phyloP scores from a whole-genome alignment of 176 grass and related monocot genomes.

The Avena eriantha region DNA sequence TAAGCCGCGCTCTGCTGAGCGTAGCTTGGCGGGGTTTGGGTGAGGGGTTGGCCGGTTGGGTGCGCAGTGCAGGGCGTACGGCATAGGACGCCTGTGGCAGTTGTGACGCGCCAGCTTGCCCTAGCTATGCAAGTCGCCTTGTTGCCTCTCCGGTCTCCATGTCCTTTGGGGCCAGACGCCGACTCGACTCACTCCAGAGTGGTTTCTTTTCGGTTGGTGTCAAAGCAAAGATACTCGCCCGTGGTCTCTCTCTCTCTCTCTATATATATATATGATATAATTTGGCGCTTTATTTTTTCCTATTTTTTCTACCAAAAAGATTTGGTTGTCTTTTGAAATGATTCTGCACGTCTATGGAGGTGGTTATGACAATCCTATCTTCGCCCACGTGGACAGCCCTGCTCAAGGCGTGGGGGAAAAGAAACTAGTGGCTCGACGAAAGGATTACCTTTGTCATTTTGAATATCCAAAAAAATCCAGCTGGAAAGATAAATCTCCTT shows the following conservation, averaged over 20 bases:
- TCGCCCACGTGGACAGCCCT: neutral
- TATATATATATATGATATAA: too few relatives aligned
- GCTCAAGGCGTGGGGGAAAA: too few relatives aligned
- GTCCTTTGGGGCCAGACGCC: neutral
- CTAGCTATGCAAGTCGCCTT: neutral
- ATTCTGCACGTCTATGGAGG: neutral
- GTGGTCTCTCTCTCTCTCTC: too few relatives aligned
- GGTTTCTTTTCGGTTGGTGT: neutral
- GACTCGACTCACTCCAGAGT: neutral
- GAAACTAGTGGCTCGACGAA: too few relatives aligned
- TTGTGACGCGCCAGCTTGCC: constrained; percentile 31
- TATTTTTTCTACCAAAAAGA: neutral
- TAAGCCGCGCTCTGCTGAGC: neutral
- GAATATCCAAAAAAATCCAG: too few relatives aligned
- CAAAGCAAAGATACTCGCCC: neutral
- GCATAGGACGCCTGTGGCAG: neutral
- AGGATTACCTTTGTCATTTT: too few relatives aligned
- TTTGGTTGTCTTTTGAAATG: neutral
- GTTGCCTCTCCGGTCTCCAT: neutral
- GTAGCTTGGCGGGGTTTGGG: neutral
- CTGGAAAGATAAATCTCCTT: too few relatives aligned
- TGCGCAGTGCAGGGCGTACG: constrained; percentile 17
- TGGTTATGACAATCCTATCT: neutral
- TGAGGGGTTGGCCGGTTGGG: constrained; percentile 37
- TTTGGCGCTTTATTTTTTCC: too few relatives aligned